These are phyloP conservation scores for Torulaspora gathmanii DNA, from an alignment of 805 yeast genomes.

Conservation along the genomic window DNA sequence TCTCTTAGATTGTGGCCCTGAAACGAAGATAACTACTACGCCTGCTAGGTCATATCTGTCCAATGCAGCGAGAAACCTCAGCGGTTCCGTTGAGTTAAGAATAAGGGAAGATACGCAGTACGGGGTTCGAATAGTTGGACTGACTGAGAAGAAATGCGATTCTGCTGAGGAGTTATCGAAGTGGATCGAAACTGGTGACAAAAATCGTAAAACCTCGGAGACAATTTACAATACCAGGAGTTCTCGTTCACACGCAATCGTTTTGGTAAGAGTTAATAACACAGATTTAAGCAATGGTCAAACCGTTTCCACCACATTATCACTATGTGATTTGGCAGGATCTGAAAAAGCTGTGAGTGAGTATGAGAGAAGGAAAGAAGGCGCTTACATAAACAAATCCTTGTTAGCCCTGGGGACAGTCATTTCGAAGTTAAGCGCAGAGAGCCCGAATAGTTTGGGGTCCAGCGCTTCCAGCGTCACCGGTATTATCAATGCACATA, in stretches of 20 bases:
- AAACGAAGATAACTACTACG: constrained; percentile 2
- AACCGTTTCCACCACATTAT: constrained; percentile 55
- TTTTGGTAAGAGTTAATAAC: constrained; percentile 56
- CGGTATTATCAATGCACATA: constrained; percentile 44
- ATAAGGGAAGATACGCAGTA: constrained; percentile 69
- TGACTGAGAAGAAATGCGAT: constrained; percentile 55
- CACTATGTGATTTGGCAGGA: constrained; percentile 93
- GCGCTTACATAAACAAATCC: constrained; percentile 87
- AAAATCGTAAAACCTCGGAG: constrained; percentile 71
- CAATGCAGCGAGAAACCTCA: constrained; percentile 6
- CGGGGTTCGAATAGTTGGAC: constrained; percentile 74
- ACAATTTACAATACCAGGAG: constrained; percentile 86
- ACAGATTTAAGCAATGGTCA: constrained; percentile 40
- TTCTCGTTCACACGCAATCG: constrained; percentile 88
- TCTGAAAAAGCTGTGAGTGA: constrained; percentile 74
- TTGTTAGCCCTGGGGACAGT: constrained; percentile 86
- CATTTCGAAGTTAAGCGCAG: constrained; percentile 66
- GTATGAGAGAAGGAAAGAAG: constrained; percentile 83
- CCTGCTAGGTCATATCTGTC: constrained; percentile 15
- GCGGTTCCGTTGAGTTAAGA: constrained; percentile 50
- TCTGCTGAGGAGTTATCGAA: constrained; percentile 56
- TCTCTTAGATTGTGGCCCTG: constrained; percentile 43
- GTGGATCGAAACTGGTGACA: constrained; percentile 65
- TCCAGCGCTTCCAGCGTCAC: constrained; percentile 14
- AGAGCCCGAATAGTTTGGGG: constrained; percentile 23